Evolutionary conservation across 345 rosid genomes (phyloP), one percentile per base, ranked within the genome.

Genomic region (Lepidium didymum): DNA sequence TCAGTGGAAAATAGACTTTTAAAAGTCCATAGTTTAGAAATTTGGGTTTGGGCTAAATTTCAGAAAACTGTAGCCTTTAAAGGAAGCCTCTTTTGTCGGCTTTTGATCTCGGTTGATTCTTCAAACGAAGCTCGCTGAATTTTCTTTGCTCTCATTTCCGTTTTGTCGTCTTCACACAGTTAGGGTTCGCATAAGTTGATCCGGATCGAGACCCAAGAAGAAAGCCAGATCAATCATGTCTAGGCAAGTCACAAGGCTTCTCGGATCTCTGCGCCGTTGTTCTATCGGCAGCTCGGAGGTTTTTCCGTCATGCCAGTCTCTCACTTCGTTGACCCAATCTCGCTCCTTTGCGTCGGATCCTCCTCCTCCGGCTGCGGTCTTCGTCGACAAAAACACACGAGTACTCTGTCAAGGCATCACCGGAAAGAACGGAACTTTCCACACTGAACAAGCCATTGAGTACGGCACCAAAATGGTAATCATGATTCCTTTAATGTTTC

Each of bases 321-420:
- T 67, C 45, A 61, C 23, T 42, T 75, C 70, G 67, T 59, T 70
- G 75, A 70, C 67, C 56, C 83, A 77, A 57, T 76, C 82, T 10
- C 85, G 88, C 23, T 47, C 81, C 49, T 82, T 82, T 61, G 86
- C 84, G 21, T 81, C 91, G 15, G 81, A 84, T 68, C 80, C 89
- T 25, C 64, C 73, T 3, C 74, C 83, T 35, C 84, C 78, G 38
- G 89, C 97, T n/a, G 86, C 97, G 0, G 99, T 89, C 2, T 94
- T 94, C 77, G 96, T 89, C 0, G 96, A 91, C 84, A 87, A 95
- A 71, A 95, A 81, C 76, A 89, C 92, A 1, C 83, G 99, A 37
- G 85, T 94, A 43, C 83, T 94, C 13, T 95, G 97, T 73, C 99
- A 95, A 73, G 99, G 99, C 8, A 89, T 95, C 79, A 95, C 97